phyloP scores from a whole-genome alignment of 1,284 basidiomycete species.

The Schizopora paradoxa region DNA sequence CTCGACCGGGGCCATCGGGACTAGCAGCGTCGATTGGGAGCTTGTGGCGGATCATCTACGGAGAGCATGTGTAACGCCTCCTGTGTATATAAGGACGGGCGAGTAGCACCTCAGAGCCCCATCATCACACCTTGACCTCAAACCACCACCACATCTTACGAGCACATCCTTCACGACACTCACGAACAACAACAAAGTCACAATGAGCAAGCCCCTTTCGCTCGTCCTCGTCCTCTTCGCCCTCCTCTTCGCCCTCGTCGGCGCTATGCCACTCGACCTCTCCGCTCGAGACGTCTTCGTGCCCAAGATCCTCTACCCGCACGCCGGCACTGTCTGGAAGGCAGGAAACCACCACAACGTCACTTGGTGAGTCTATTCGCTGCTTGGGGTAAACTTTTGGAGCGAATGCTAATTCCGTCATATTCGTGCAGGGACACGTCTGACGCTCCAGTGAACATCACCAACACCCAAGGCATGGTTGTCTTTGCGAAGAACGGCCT shows the following conservation, averaged over 20 bases:
- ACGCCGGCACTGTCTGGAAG: slow-evolving; percentile 34
- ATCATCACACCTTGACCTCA: no score
- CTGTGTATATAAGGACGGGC: no score
- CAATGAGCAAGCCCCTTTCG: slow-evolving; percentile 5
- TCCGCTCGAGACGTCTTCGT: slow-evolving; percentile 41
- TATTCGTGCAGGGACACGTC: slow-evolving; percentile 33
- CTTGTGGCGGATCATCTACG: no score
- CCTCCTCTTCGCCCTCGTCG: slow-evolving; percentile 22
- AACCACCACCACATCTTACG: no score
- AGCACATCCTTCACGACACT: neutral
- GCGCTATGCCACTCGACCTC: slow-evolving; percentile 27
- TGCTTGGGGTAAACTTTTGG: slow-evolving; percentile 18
- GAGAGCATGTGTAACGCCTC: no score
- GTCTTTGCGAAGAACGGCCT: neutral
- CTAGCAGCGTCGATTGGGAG: no score
- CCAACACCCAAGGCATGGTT: slow-evolving; percentile 39
- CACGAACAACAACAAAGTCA: slow-evolving; percentile 17
- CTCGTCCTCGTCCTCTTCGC: slow-evolving; percentile 17
- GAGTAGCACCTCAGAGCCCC: no score
- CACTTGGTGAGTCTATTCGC: no score
- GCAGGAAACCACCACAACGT: slow-evolving; percentile 38
- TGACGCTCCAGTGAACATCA: slow-evolving; percentile 38
- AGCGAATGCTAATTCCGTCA: neutral
- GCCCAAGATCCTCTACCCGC: slow-evolving; percentile 38
- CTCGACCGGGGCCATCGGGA: no score